These are phyloP conservation scores for Polygonum aviculare DNA, from an alignment of 148 eudicot species.

Conservation along the genomic window DNA sequence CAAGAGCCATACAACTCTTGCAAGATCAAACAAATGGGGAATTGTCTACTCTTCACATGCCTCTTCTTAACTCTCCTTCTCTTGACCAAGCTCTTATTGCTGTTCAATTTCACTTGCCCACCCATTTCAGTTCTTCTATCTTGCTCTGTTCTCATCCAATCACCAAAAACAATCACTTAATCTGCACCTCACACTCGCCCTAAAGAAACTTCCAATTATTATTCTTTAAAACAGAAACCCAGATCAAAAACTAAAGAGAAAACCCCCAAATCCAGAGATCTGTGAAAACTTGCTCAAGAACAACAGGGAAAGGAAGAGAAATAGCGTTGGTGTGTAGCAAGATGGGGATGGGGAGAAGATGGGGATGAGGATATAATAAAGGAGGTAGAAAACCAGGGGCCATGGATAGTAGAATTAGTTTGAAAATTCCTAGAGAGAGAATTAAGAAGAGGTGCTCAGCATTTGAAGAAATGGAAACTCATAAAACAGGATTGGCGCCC, in stretches of 20 bases:
- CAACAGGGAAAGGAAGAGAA: background rate
- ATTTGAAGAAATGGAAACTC: background rate
- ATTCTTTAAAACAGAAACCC: too few relatives aligned
- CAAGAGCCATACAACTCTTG: constrained; percentile 51
- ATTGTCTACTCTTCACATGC: constrained; percentile 8
- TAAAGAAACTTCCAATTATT: too few relatives aligned
- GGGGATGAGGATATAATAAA: background rate
- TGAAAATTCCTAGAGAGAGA: background rate
- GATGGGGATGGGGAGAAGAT: background rate
- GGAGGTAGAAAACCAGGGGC: constrained; percentile 8
- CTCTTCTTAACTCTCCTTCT: constrained; percentile 28
- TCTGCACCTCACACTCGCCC: background rate
- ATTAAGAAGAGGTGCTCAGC: background rate
- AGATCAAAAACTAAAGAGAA: background rate
- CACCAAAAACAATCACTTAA: background rate
- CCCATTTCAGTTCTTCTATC: background rate
- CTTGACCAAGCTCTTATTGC: constrained; percentile 31
- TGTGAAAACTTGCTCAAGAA: background rate
- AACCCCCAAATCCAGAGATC: background rate
- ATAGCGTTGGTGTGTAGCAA: background rate
- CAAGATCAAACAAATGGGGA: constrained; percentile 18
- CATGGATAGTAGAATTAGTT: background rate
- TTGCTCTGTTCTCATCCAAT: background rate
- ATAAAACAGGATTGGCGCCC: background rate
- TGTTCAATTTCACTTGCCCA: constrained; percentile 3